These are phyloP conservation scores for Choiromyces venosus DNA, from an alignment of 495 filamentous ascomycete genomes.

Conservation along the genomic window DNA sequence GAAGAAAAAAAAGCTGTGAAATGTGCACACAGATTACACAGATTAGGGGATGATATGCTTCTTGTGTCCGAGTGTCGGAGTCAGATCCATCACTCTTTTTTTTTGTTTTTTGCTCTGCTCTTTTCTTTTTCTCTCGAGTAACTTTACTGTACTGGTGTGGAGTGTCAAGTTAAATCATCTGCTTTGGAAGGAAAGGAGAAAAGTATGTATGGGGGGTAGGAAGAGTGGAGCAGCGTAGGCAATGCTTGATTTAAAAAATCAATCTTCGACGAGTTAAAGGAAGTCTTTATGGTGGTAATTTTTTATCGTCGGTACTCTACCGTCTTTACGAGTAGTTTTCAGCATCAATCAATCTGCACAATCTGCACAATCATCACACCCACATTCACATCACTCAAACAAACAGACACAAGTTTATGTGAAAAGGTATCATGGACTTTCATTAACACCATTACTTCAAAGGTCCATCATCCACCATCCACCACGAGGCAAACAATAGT, in stretches of 20 bases:
- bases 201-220: no score
- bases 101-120: not conserved
- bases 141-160: no score
- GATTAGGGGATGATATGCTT: no score
- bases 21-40: no score
- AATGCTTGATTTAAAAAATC: no score
- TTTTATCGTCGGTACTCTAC: not conserved
- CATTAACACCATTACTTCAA: not conserved
- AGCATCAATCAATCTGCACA: not conserved
- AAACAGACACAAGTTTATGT: not conserved
- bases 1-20: no score
- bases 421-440: not conserved
- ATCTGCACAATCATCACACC: not conserved
- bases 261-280: no score
- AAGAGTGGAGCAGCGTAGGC: no score
- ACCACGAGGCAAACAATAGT: not conserved
- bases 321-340: not conserved
- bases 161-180: no score
- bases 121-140: not conserved
- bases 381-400: not conserved
- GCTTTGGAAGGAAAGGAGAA: no score
- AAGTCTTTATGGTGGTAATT: not conserved
- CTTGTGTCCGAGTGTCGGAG: no score
- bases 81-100: conserved; percentile 3
- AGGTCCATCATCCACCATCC: not conserved